Percentiles rank a stretch among this genome's conserved stretches.
Evolutionary conservation across 2,329 filamentous ascomycete genomes (phyloP).

Genomic region (Cercospora zeae-maydis): DNA sequence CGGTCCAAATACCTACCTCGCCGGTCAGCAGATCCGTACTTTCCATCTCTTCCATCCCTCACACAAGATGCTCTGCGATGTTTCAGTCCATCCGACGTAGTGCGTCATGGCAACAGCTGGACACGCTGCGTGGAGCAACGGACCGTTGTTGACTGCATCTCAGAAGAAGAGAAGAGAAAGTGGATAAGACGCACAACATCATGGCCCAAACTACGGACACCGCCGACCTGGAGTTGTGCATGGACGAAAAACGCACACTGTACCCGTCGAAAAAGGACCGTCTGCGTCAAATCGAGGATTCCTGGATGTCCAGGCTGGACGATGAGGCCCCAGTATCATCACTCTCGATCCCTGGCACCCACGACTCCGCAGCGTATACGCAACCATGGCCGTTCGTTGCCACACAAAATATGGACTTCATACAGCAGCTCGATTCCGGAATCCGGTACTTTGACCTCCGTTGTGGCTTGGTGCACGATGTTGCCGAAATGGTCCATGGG

Average conservation of each 20-base stretch:
- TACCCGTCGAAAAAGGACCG: neutral
- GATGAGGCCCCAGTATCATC: constrained; percentile 29
- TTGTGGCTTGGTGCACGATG: constrained; percentile 33
- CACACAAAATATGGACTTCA: constrained; percentile 34
- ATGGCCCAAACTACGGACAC: neutral
- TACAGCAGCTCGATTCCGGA: constrained; percentile 34
- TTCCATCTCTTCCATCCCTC: neutral
- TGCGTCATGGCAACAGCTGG: neutral
- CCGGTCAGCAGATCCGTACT: neutral
- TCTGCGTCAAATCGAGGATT: neutral
- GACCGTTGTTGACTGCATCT: neutral
- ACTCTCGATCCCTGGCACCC: constrained; percentile 37
- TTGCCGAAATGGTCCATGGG: constrained; percentile 39
- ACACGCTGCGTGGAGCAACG: neutral
- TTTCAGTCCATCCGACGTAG: neutral
- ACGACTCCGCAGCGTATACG: constrained; percentile 38
- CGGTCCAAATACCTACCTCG: neutral
- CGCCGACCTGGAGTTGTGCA: neutral
- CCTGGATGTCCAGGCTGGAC: constrained; percentile 24
- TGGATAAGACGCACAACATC: neutral
- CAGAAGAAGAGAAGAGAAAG: neutral
- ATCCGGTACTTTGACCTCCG: constrained; percentile 40
- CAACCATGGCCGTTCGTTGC: constrained; percentile 36
- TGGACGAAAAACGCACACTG: neutral
- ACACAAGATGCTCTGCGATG: neutral